A percentile compares a stretch with the other conserved stretches of the same genome.
Evolutionary conservation across 805 yeast species (phyloP).

Genomic region (Priceomyces castillae): DNA sequence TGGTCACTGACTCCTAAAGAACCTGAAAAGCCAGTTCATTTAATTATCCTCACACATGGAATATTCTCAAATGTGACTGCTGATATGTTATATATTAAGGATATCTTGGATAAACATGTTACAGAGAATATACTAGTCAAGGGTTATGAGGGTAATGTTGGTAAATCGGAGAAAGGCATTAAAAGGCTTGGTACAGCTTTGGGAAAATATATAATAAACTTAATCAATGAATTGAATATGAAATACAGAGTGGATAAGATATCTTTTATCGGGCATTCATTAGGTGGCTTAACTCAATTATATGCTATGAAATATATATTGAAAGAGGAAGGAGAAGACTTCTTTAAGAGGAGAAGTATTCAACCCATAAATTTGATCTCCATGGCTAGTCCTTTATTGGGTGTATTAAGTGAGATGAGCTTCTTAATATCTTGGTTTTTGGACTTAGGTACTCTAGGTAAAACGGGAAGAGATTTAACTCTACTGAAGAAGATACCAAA

Average conservation of each 20-base stretch:
- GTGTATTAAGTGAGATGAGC: constrained; percentile 41
- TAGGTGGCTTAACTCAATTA: constrained; percentile 44
- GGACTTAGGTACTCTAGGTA: constrained; percentile 44
- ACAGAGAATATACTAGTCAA: constrained; percentile 35
- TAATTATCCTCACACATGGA: constrained; percentile 44
- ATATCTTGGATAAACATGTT: constrained; percentile 24
- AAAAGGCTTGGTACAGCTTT: constrained; percentile 33
- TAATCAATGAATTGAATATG: constrained; percentile 21
- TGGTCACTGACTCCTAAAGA: constrained; percentile 30
- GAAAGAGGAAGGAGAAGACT: constrained; percentile 28
- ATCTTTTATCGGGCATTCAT: constrained; percentile 44
- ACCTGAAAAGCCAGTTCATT: constrained; percentile 33
- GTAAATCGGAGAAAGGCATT: constrained; percentile 41
- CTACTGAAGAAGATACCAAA: constrained; percentile 32
- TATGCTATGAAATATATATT: constrained; percentile 39
- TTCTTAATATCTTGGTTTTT: constrained; percentile 39
- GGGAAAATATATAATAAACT: constrained; percentile 25
- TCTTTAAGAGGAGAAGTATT: constrained; percentile 25
- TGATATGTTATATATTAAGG: constrained; percentile 43
- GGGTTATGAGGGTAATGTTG: constrained; percentile 41
- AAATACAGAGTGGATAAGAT: constrained; percentile 23
- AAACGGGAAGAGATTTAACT: constrained; percentile 45
- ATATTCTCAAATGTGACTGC: constrained; percentile 43
- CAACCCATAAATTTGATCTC: constrained; percentile 34
- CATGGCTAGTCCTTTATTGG: constrained; percentile 43